Evolutionary conservation across 768 basidiomycete genomes (phyloP).

Genomic region (Macrolepiota fuliginosa): DNA sequence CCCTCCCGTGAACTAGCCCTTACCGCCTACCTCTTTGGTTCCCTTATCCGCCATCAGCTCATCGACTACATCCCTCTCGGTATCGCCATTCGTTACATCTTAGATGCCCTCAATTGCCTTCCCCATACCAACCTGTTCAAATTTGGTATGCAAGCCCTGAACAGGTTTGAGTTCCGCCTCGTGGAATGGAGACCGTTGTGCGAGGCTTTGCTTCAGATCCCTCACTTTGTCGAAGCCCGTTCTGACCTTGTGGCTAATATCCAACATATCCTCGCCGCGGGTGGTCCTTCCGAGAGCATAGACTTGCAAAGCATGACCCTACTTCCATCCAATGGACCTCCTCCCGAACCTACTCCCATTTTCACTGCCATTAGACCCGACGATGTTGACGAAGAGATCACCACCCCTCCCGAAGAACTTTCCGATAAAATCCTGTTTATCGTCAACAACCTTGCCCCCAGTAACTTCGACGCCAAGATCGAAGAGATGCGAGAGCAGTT

Average conservation of each 20-base stretch:
- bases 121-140: constrained; percentile 93
- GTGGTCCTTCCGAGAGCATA: constrained; percentile 37
- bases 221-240: constrained; percentile 80
- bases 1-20: constrained; percentile 92
- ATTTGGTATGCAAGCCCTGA: constrained; percentile 90
- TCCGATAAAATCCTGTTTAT: constrained; percentile 97
- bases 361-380: constrained; percentile 84
- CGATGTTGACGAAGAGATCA: constrained; percentile 54
- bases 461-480: constrained; percentile 87
- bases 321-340: not conserved
- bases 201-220: constrained; percentile 82
- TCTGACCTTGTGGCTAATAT: constrained; percentile 77
- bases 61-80: constrained; percentile 93
- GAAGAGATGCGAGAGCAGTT: constrained; percentile 84
- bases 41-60: constrained; percentile 89
- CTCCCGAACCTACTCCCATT: constrained; percentile 44
- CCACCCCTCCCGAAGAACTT: constrained; percentile 77
- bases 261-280: constrained; percentile 63
- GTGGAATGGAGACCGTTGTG: constrained; percentile 93
- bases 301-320: constrained; percentile 29
- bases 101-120: constrained; percentile 89
- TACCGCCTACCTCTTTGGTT: constrained; percentile 96
- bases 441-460: constrained; percentile 95
- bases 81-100: constrained; percentile 94
- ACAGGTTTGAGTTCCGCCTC: constrained; percentile 83